A percentile compares a stretch with the other conserved stretches of the same genome.
Conservation (phyloP, 208 protist species). For the Acanthamoeba sp. region DNA sequence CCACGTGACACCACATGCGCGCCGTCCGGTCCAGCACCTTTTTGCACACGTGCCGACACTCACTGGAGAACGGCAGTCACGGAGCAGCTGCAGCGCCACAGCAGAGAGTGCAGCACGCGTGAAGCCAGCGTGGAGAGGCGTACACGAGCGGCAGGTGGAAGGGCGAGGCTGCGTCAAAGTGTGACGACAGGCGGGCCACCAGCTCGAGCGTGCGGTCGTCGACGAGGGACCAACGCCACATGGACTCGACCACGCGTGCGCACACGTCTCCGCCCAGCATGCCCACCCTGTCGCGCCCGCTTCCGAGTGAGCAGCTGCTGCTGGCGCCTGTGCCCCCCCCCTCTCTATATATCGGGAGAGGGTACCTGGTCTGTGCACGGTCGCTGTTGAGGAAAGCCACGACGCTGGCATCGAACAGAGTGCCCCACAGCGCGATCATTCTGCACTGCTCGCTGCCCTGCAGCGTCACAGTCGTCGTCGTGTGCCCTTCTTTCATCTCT, state of each 20-base stretch:
- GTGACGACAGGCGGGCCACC: background rate
- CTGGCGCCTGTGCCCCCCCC: too few species aligned
- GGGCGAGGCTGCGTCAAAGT: background rate
- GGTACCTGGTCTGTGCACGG: too few species aligned
- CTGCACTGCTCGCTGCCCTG: too few species aligned
- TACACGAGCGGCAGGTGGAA: background rate
- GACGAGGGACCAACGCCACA: background rate
- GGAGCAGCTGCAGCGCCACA: background rate
- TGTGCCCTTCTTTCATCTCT: too few species aligned
- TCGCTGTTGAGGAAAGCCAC: background rate
- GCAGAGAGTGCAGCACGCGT: background rate
- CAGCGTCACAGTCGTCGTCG: too few species aligned
- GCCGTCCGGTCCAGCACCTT: background rate
- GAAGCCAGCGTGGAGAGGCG: background rate
- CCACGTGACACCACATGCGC: background rate
- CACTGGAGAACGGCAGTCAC: background rate
- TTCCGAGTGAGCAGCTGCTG: too few species aligned
- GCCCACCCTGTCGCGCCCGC: too few species aligned
- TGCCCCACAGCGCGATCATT: background rate
- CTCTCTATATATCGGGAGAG: too few species aligned
- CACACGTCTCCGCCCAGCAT: background rate
- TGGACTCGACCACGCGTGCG: background rate
- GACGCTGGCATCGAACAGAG: background rate
- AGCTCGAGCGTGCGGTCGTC: background rate
- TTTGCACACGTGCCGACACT: background rate